Conservation (phyloP, 345 rosid species). For the Hypericum perforatum region DNA sequence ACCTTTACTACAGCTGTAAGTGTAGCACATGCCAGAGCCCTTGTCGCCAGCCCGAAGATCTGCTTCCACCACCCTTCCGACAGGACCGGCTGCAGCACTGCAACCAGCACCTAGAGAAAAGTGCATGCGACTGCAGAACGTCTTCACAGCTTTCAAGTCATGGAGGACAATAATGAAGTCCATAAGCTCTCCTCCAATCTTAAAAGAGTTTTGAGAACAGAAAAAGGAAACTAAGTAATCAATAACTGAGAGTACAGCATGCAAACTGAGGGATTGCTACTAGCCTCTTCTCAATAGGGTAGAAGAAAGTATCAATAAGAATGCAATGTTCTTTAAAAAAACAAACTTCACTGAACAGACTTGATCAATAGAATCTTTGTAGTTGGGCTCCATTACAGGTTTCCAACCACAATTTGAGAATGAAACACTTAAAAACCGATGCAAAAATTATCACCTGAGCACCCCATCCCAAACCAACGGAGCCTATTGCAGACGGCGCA, state of each 20-base stretch:
- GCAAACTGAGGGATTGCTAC: too few species aligned
- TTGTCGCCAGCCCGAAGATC: constrained; percentile 93
- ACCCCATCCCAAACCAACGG: constrained; percentile 94
- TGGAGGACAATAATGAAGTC: constrained; percentile 85
- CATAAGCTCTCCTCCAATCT: constrained; percentile 97
- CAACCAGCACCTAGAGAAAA: constrained; percentile 96
- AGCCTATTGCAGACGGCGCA: constrained; percentile 83
- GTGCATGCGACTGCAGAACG: constrained; percentile 96
- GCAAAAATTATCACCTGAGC: constrained; percentile 60
- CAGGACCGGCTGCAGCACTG: constrained; percentile 95
- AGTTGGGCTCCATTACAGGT: too few species aligned
- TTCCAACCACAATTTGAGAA: too few species aligned
- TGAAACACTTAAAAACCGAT: not conserved
- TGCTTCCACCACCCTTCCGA: constrained; percentile 97
- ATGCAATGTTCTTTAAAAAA: too few species aligned
- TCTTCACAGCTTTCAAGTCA: constrained; percentile 83
- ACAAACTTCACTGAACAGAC: too few species aligned
- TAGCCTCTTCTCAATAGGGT: too few species aligned
- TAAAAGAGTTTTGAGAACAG: not conserved
- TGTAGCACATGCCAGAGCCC: constrained; percentile 88
- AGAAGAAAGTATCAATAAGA: too few species aligned
- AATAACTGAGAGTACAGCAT: too few species aligned
- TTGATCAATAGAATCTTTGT: too few species aligned
- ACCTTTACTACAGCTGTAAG: constrained; percentile 98
- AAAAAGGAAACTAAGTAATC: too few species aligned